phyloP scores from a whole-genome alignment of 257 asterid species.

The Nicotiana attenuata region DNA sequence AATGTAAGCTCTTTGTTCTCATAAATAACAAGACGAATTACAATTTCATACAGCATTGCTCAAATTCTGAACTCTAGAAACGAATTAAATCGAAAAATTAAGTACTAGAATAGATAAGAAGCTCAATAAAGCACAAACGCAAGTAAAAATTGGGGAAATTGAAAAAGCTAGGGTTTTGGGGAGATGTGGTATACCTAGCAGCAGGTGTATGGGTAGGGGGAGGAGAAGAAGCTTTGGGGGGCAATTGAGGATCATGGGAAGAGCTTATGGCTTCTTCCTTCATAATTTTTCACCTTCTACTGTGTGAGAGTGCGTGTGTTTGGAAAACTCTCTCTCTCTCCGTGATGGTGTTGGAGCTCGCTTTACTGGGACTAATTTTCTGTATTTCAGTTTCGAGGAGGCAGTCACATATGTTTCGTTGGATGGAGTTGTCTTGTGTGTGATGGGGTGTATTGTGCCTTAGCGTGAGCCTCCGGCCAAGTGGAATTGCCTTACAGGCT shows the following conservation, averaged over 20 bases:
- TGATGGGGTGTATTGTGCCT: background rate
- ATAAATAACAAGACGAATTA: background rate
- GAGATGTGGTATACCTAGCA: conserved; percentile 58
- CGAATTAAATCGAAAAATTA: background rate
- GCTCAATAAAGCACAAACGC: background rate
- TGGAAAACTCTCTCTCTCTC: background rate
- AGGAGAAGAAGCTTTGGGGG: conserved; percentile 77
- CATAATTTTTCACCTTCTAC: conserved; percentile 29
- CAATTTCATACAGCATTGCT: background rate
- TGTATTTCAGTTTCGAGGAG: background rate
- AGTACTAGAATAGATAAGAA: background rate
- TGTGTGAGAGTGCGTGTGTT: background rate
- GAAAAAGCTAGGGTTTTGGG: conserved; percentile 1
- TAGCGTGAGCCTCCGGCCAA: background rate
- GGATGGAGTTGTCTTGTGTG: background rate
- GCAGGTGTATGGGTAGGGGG: conserved; percentile 85
- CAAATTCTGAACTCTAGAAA: background rate
- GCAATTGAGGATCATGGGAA: conserved; percentile 62
- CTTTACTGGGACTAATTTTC: background rate
- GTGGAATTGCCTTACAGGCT: background rate
- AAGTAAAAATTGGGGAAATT: background rate
- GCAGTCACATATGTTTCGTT: background rate
- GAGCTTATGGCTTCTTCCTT: conserved; percentile 96
- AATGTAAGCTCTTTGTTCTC: background rate
- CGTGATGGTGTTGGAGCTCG: background rate